Evolutionary conservation across 257 asterid genomes (phyloP).

Genomic region (Nicotiana knightiana): DNA sequence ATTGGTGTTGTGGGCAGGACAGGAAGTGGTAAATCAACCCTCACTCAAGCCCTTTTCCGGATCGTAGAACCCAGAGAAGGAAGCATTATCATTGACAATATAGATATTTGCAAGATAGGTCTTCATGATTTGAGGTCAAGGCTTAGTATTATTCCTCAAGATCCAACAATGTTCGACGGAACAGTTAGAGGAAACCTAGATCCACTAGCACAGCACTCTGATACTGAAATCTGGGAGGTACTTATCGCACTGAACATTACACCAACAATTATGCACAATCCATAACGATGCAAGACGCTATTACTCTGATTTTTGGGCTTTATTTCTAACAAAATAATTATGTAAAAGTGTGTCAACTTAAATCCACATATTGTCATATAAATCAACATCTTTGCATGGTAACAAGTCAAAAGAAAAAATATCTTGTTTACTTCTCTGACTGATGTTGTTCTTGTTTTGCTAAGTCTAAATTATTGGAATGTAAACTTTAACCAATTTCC

Average conservation of each 20-base stretch:
- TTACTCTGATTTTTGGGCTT: no score
- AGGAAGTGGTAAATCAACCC: slow-evolving; percentile 94
- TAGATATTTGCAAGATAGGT: slow-evolving; percentile 75
- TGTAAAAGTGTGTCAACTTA: neutral
- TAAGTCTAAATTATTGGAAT: neutral
- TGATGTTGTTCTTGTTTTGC: neutral
- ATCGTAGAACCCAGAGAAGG: slow-evolving; percentile 82
- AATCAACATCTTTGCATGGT: neutral
- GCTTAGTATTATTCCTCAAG: slow-evolving; percentile 95
- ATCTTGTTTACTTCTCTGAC: neutral
- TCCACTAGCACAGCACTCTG: slow-evolving; percentile 60
- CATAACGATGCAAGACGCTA: no score
- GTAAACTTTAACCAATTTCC: neutral
- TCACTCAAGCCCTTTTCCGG: slow-evolving; percentile 86
- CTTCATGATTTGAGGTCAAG: slow-evolving; percentile 86
- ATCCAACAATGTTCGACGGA: slow-evolving; percentile 86
- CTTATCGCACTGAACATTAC: neutral
- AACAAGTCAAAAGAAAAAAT: neutral
- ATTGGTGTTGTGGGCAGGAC: slow-evolving; percentile 94
- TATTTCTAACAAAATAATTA: no score
- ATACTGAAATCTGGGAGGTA: slow-evolving; percentile 84
- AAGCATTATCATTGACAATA: slow-evolving; percentile 62
- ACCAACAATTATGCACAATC: neutral
- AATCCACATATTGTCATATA: neutral
- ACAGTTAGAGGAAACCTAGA: slow-evolving; percentile 81